Percentiles rank a stretch among this genome's conserved stretches.
Conservation (phyloP, 2,329 filamentous ascomycete species). For the Fusarium pseudonygamai region DNA sequence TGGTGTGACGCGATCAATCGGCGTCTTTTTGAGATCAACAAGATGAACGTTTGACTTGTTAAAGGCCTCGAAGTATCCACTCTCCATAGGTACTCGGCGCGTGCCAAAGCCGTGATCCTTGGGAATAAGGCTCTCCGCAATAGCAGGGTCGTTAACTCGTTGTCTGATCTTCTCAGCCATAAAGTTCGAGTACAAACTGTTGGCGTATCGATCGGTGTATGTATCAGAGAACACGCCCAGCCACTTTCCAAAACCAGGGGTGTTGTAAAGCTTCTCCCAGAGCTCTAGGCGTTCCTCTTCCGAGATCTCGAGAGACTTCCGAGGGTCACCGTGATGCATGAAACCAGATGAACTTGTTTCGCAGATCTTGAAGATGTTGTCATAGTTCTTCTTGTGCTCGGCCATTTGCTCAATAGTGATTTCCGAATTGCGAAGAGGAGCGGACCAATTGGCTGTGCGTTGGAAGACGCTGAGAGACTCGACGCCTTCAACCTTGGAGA, state of each 20-base stretch:
- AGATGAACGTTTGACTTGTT: slow-evolving; percentile 30
- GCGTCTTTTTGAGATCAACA: slow-evolving; percentile 17
- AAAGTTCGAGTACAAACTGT: slow-evolving; percentile 26
- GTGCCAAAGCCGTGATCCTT: slow-evolving; percentile 31
- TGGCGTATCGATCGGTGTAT: slow-evolving; percentile 24
- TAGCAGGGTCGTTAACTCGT: not conserved
- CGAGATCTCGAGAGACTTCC: slow-evolving; percentile 18
- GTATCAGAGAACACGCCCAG: slow-evolving; percentile 28
- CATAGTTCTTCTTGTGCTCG: slow-evolving; percentile 21
- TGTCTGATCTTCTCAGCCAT: slow-evolving; percentile 29
- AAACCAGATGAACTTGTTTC: slow-evolving; percentile 15
- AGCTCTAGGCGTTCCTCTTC: slow-evolving; percentile 10
- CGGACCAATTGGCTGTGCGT: slow-evolving; percentile 41
- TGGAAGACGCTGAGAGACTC: slow-evolving; percentile 48
- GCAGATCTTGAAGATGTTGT: slow-evolving; percentile 21
- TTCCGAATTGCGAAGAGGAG: slow-evolving; percentile 31
- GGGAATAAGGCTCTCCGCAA: slow-evolving; percentile 18
- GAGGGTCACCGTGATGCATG: slow-evolving; percentile 26
- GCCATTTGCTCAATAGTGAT: slow-evolving; percentile 26
- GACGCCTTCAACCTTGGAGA: slow-evolving; percentile 40
- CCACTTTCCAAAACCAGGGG: slow-evolving; percentile 31
- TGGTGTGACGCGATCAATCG: not conserved
- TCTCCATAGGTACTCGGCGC: slow-evolving; percentile 25
- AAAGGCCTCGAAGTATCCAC: slow-evolving; percentile 31
- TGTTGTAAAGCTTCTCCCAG: slow-evolving; percentile 23